These are phyloP conservation scores for Vaccinium myrtillus DNA, from an alignment of 148 eudicot species.

Conservation along the genomic window DNA sequence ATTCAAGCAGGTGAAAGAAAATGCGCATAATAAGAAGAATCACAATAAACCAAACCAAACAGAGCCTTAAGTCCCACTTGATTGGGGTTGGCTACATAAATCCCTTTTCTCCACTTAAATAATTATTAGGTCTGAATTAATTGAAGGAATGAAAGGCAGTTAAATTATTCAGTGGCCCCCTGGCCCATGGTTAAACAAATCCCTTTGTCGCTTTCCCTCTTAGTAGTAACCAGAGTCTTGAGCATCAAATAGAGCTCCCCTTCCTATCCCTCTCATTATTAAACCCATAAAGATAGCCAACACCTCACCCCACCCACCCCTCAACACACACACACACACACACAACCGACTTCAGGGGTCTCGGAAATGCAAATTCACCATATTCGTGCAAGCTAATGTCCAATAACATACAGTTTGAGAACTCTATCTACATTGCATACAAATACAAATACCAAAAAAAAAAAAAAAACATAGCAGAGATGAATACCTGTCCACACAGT, in stretches of 20 bases:
- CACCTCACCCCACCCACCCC: neutral
- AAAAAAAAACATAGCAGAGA: neutral
- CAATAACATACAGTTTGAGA: neutral
- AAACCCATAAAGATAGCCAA: neutral
- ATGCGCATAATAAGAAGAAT: neutral
- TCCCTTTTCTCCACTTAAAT: neutral
- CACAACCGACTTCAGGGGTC: neutral
- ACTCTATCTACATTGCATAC: neutral
- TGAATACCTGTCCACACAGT: conserved; percentile 94
- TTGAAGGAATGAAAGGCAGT: neutral
- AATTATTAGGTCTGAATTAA: neutral
- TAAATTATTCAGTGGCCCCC: neutral
- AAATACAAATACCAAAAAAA: neutral
- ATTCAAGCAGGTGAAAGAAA: neutral
- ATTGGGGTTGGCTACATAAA: neutral
- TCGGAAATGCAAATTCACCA: neutral
- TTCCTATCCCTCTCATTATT: neutral
- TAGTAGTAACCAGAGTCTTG: neutral
- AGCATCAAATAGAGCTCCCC: neutral
- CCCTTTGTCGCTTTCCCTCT: neutral
- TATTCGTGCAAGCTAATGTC: neutral
- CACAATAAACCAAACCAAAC: neutral
- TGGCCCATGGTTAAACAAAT: neutral
- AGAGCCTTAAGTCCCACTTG: neutral
- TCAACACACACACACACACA: neutral